Conservation (phyloP, 495 filamentous ascomycete genomes). For the Neurospora terricola region DNA sequence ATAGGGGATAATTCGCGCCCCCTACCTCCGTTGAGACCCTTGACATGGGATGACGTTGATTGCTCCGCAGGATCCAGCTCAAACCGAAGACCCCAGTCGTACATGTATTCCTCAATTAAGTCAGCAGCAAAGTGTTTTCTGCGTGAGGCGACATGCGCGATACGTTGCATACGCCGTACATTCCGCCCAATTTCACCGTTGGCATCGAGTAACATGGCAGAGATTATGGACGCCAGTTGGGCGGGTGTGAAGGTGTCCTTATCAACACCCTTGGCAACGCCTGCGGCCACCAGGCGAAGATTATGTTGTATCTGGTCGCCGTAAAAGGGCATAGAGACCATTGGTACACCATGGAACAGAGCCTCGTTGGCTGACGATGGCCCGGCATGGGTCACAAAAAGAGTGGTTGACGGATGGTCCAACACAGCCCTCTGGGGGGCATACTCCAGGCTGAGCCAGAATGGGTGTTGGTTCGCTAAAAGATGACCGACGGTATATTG, state of each 20-base stretch:
- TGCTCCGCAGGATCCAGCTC: no score
- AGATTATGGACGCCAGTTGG: slow-evolving; percentile 18
- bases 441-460: slow-evolving; percentile 19
- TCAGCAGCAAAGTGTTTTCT: slow-evolving; percentile 21
- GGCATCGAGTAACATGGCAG: slow-evolving; percentile 13
- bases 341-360: slow-evolving; percentile 24
- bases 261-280: slow-evolving; percentile 20
- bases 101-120: no score
- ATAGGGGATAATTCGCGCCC: no score
- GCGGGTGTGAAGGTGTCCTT: slow-evolving; percentile 23
- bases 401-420: slow-evolving; percentile 13
- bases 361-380: slow-evolving; percentile 29
- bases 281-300: slow-evolving; percentile 20
- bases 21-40: no score
- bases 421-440: slow-evolving; percentile 28
- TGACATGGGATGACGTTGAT: no score
- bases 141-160: slow-evolving; percentile 24
- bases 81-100: no score
- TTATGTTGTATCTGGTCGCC: slow-evolving; percentile 26
- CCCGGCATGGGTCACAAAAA: slow-evolving; percentile 30
- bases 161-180: slow-evolving; percentile 21
- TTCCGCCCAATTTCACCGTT: slow-evolving; percentile 16
- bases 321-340: slow-evolving; percentile 25
- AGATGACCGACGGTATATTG: slow-evolving; percentile 12
- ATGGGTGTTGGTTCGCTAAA: slow-evolving; percentile 13